Base-by-base conservation (phyloP, 768 basidiomycete genomes). In the Candolleomyces aberdarensis region DNA sequence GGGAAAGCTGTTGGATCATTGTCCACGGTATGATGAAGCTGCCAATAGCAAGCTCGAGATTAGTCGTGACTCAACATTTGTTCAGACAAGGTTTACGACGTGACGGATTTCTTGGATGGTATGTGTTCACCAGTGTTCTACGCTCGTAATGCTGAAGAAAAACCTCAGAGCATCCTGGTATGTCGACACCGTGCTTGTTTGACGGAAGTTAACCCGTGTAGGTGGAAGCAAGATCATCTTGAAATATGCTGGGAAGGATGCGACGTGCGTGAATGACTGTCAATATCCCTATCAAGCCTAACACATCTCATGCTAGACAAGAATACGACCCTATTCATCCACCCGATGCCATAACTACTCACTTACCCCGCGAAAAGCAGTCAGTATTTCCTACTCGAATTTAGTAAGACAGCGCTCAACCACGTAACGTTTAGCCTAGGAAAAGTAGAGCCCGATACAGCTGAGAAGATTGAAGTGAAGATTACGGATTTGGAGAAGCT, bases 281-380 rank as follows among this genome's bases (percentile, higher is more conserved):
- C 36, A 14, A 40, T 36, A 36, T 36, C 36, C 6, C 36, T 11
- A 11, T 36, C 8, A 29, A 15, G 40, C 14, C 31, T 31, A 36
- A 62, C 43, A n/a, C 17, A 50, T 60, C 65, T 43, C 51, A 36
- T 36, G 36, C 1, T 66, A 90, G 87, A 5, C 81, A 82, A 63
- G 92, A 90, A 74, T 94, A 94, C 64, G 93, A 93, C 26, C 90
- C 91, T 1, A 92, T 97, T 54, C 95, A 96, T 69, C 94, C 95
- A 2, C 93, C 84, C 44, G 87, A 87, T 71, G 91, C 82, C 58
- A 94, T 91, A 63, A 86, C 82, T 20, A 85, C 83, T 19, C 84
- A 94, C 70, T 75, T 95, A 29, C 88, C 89, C 6, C 81, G 79
- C n/a, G 91, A 95, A 65, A 96, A 94, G 70, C 92, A 94, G 88